Percentiles rank a stretch among this genome's conserved stretches.
These are phyloP conservation scores for Wickerhamiella lipophila DNA, from an alignment of 805 yeast species.

Conservation along the genomic window DNA sequence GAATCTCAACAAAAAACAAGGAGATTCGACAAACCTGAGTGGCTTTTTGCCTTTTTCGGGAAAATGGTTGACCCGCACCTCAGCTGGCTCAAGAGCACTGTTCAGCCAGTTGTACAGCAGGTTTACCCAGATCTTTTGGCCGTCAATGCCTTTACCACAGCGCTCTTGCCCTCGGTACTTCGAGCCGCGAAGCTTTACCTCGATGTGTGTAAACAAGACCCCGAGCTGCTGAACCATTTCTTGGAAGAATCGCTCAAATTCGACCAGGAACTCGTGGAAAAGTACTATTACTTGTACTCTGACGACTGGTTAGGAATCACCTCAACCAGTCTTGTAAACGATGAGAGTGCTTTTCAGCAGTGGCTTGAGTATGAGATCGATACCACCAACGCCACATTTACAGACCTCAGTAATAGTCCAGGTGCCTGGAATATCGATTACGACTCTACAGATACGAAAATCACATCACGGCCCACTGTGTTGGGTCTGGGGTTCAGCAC, in stretches of 20 bases:
- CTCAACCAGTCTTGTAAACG: slow-evolving; percentile 21
- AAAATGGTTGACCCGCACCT: slow-evolving; percentile 26
- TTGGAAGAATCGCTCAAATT: slow-evolving; percentile 46
- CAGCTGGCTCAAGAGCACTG: slow-evolving; percentile 21
- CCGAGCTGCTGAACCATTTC: slow-evolving; percentile 44
- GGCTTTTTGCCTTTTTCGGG: slow-evolving; percentile 42
- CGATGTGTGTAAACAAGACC: slow-evolving; percentile 23
- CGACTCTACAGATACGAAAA: slow-evolving; percentile 35
- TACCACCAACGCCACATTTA: slow-evolving; percentile 25
- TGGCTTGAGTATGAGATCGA: slow-evolving; percentile 46
- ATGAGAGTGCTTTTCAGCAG: slow-evolving; percentile 28
- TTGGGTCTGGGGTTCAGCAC: slow-evolving; percentile 47
- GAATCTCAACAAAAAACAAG: slow-evolving; percentile 46
- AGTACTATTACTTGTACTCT: slow-evolving; percentile 32
- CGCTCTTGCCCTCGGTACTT: slow-evolving; percentile 31
- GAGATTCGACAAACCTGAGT: slow-evolving; percentile 56
- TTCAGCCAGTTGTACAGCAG: slow-evolving; percentile 20
- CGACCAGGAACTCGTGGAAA: slow-evolving; percentile 38
- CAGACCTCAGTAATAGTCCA: background rate
- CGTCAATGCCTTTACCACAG: slow-evolving; percentile 34
- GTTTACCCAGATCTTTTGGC: slow-evolving; percentile 23
- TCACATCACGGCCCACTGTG: slow-evolving; percentile 44
- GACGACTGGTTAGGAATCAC: slow-evolving; percentile 37
- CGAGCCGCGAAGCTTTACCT: slow-evolving; percentile 14
- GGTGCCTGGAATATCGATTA: slow-evolving; percentile 44